These are phyloP conservation scores for Beauveria medogensis DNA, from an alignment of 2,329 filamentous ascomycete species.

Conservation along the genomic window DNA sequence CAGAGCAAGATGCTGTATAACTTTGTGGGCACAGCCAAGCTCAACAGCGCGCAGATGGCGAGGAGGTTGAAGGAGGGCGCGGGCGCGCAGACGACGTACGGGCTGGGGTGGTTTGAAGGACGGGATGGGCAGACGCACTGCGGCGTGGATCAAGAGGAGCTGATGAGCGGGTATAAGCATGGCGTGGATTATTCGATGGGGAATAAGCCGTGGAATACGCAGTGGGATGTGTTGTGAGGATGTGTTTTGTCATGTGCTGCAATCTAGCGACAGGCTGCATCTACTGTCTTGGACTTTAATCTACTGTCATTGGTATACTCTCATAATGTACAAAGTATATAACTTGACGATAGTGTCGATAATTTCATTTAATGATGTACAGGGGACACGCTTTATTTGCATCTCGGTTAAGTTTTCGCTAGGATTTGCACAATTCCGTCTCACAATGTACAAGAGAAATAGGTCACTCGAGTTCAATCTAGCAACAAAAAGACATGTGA, in stretches of 20 bases:
- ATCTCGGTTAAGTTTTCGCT: not conserved
- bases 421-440: no score
- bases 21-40: constrained; percentile 62
- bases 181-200: constrained; percentile 43
- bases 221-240: constrained; percentile 29
- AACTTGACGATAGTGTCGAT: not conserved
- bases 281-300: no score
- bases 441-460: no score
- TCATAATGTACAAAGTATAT: not conserved
- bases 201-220: constrained; percentile 44
- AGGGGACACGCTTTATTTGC: no score
- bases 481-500: not conserved
- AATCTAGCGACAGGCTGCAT: no score
- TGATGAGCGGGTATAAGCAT: constrained; percentile 57
- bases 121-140: constrained; percentile 67
- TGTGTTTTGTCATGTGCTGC: not conserved
- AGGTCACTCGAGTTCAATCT: no score
- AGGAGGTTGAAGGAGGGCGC: constrained; percentile 35
- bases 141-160: constrained; percentile 69
- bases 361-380: not conserved
- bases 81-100: constrained; percentile 52
- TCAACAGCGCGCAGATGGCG: constrained; percentile 54
- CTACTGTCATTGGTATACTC: no score
- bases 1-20: constrained; percentile 72
- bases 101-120: constrained; percentile 68